Percentiles rank a stretch among this genome's conserved stretches.
These are phyloP conservation scores for Candida incommunis DNA, from an alignment of 805 yeast genomes.

Conservation along the genomic window DNA sequence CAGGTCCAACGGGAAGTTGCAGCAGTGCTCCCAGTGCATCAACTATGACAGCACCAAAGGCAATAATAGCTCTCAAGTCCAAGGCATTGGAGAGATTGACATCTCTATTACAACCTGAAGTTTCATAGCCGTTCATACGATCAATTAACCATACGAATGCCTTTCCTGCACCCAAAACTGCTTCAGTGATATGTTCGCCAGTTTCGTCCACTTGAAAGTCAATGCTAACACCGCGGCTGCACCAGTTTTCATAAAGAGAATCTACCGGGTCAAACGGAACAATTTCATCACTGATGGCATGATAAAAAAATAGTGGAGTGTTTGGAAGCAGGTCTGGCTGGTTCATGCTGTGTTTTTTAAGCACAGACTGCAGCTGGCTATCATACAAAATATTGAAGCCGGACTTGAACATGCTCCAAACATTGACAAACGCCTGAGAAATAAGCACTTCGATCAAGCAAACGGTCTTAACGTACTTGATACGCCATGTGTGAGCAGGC, in stretches of 20 bases:
- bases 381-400: background rate
- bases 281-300: slow-evolving; percentile 13
- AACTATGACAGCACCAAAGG: background rate
- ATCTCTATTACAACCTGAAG: background rate
- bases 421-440: background rate
- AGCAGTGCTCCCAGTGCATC: too few species aligned
- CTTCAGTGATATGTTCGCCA: background rate
- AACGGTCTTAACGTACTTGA: slow-evolving; percentile 10
- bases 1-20: too few species aligned
- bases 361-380: slow-evolving; percentile 2
- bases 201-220: background rate
- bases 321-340: slow-evolving; percentile 9
- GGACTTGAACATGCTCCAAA: slow-evolving; percentile 2
- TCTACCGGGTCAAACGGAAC: slow-evolving; percentile 10
- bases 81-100: background rate
- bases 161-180: background rate
- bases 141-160: background rate
- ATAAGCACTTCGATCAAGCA: background rate
- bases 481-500: slow-evolving; percentile 6
- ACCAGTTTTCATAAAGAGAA: background rate
- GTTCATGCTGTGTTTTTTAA: slow-evolving; percentile 2
- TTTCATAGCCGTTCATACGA: background rate
- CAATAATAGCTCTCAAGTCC: background rate
- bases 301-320: slow-evolving; percentile 14
- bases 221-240: background rate